A percentile compares a stretch with the other conserved stretches of the same genome.
phyloP scores from a whole-genome alignment of 2,329 filamentous ascomycete species.

The Ceratocystis smalleyi region DNA sequence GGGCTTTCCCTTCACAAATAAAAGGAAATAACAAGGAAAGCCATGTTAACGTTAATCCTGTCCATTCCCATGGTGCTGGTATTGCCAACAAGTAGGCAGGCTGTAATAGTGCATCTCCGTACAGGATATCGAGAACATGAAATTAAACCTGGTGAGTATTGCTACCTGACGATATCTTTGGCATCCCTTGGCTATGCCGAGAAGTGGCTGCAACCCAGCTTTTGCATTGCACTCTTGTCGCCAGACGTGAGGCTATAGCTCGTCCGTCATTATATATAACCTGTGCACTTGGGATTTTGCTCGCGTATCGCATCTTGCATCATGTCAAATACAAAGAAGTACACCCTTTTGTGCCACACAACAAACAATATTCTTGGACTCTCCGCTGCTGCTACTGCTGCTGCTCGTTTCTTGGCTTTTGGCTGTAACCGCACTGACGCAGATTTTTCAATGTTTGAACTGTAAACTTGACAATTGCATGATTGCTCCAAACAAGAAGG shows the following conservation, averaged over 20 bases:
- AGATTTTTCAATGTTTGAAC: not conserved
- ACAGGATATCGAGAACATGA: not conserved
- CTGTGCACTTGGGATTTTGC: not conserved
- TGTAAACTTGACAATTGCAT: not conserved
- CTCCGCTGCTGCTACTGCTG: too few relatives aligned
- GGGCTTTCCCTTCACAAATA: not conserved
- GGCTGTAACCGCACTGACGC: not conserved
- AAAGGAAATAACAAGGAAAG: not conserved
- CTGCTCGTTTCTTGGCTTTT: too few relatives aligned
- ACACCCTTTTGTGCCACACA: not conserved
- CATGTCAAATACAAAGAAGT: not conserved
- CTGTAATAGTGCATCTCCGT: not conserved
- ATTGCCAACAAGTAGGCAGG: not conserved
- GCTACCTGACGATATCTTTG: slow-evolving; percentile 2
- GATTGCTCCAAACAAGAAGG: not conserved
- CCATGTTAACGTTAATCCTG: not conserved
- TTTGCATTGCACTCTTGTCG: too few relatives aligned
- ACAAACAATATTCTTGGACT: not conserved
- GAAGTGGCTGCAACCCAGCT: not conserved
- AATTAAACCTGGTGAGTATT: not conserved
- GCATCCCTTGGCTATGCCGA: not conserved
- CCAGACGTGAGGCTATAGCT: too few relatives aligned
- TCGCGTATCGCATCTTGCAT: not conserved
- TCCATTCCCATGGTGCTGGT: not conserved
- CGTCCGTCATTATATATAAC: too few relatives aligned